phyloP scores from a whole-genome alignment of 202 grass and related monocot genomes.

The Miscanthus sacchariflorus region DNA sequence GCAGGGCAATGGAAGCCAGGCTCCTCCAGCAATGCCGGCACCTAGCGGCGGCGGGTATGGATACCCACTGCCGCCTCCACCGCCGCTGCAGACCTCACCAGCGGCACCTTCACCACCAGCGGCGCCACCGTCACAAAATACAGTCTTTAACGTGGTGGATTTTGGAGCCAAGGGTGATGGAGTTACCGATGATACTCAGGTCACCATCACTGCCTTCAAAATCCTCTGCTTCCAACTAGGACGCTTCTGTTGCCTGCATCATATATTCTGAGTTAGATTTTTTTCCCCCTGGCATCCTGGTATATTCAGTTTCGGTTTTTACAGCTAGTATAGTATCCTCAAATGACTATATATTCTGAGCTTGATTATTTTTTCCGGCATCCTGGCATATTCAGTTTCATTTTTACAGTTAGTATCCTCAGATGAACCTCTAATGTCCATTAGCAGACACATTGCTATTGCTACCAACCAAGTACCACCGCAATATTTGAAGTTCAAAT shows the following conservation, averaged over 20 bases:
- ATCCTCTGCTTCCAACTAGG: neutral
- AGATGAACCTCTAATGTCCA: neutral
- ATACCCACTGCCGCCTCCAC: neutral
- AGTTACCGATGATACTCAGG: slow-evolving; percentile 87
- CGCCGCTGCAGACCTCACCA: neutral
- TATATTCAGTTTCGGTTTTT: neutral
- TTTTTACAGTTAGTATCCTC: neutral
- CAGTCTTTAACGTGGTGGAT: slow-evolving; percentile 66
- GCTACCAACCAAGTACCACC: neutral
- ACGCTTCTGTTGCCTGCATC: slow-evolving; percentile 25
- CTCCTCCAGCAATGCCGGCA: slow-evolving; percentile 41
- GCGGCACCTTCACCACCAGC: neutral
- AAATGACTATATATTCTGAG: neutral
- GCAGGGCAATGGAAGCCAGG: slow-evolving; percentile 10
- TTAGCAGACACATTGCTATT: neutral
- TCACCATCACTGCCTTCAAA: slow-evolving; percentile 37
- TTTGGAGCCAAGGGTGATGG: slow-evolving; percentile 81
- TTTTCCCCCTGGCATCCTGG: neutral
- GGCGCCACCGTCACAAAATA: neutral
- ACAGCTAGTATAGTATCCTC: neutral
- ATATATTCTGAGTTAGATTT: neutral
- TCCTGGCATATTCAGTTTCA: neutral
- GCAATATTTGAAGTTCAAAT: neutral
- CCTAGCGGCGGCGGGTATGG: slow-evolving; percentile 34
- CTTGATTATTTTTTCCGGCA: neutral